Evolutionary conservation across 768 basidiomycete genomes (phyloP).

Genomic region (Leccinum uliginosum): DNA sequence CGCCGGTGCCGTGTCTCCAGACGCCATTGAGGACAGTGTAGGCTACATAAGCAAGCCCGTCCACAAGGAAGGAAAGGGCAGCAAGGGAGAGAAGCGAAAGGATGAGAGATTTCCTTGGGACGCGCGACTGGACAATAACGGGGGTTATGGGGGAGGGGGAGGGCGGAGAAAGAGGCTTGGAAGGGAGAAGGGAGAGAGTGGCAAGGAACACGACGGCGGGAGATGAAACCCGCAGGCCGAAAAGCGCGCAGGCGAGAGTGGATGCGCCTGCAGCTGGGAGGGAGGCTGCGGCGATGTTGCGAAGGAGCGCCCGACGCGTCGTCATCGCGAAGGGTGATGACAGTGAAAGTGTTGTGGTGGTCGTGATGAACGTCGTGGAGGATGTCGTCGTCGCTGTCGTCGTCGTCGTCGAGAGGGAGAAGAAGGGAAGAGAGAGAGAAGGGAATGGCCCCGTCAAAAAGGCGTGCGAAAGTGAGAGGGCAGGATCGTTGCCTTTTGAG

Average conservation of each 20-base stretch:
- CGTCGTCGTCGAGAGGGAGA: slow-evolving; percentile 19
- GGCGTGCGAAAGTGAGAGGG: slow-evolving; percentile 29
- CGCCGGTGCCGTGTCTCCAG: slow-evolving; percentile 62
- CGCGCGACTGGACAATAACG: slow-evolving; percentile 67
- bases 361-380: slow-evolving; percentile 8
- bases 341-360: background rate
- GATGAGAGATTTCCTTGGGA: slow-evolving; percentile 76
- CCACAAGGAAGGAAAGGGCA: slow-evolving; percentile 70
- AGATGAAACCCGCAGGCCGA: slow-evolving; percentile 60
- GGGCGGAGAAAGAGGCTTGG: slow-evolving; percentile 40
- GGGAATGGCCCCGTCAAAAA: slow-evolving; percentile 20
- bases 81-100: slow-evolving; percentile 64
- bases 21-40: slow-evolving; percentile 58
- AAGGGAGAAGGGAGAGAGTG: slow-evolving; percentile 54
- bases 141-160: slow-evolving; percentile 63
- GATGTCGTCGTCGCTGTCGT: slow-evolving; percentile 29
- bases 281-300: slow-evolving; percentile 18
- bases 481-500: slow-evolving; percentile 30
- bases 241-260: slow-evolving; percentile 36
- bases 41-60: slow-evolving; percentile 69
- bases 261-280: slow-evolving; percentile 24
- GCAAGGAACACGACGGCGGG: slow-evolving; percentile 62
- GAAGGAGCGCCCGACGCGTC: slow-evolving; percentile 24
- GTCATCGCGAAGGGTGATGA: slow-evolving; percentile 14
- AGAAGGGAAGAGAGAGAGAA: slow-evolving; percentile 17